A percentile compares a stretch with the other conserved stretches of the same genome.
These are phyloP conservation scores for Penicillium egyptiacum DNA, from an alignment of 495 filamentous ascomycete species.

Conservation along the genomic window DNA sequence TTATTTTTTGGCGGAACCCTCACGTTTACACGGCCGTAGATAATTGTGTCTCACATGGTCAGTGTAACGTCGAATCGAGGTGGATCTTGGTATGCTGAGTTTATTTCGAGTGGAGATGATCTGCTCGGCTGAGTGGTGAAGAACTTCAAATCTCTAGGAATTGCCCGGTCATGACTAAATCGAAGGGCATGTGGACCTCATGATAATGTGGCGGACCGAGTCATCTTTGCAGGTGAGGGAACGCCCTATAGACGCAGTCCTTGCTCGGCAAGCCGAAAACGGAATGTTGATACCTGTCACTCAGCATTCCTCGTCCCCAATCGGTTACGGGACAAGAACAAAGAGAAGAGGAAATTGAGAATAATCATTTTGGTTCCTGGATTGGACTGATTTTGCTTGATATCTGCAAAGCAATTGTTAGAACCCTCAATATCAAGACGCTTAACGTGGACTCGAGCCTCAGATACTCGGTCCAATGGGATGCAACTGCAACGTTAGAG, in stretches of 20 bases:
- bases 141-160: slow-evolving; percentile 15
- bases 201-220: slow-evolving; percentile 2
- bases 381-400: background rate
- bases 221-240: slow-evolving; percentile 11
- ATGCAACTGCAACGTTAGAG: slow-evolving; percentile 34
- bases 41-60: slow-evolving; percentile 16
- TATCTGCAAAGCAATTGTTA: background rate
- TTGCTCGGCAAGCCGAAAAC: slow-evolving; percentile 24
- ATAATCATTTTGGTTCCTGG: background rate
- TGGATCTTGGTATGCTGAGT: slow-evolving; percentile 6
- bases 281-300: slow-evolving; percentile 17
- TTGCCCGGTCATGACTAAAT: slow-evolving; percentile 4
- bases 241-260: slow-evolving; percentile 13
- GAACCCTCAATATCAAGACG: slow-evolving; percentile 5
- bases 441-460: background rate
- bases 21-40: slow-evolving; percentile 3
- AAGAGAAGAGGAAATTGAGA: background rate
- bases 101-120: slow-evolving; percentile 9
- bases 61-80: slow-evolving; percentile 28
- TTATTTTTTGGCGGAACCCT: slow-evolving; percentile 12
- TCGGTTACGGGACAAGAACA: background rate
- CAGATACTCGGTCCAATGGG: slow-evolving; percentile 4
- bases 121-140: slow-evolving; percentile 17
- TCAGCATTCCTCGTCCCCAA: slow-evolving; percentile 1
- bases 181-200: slow-evolving; percentile 3